These are phyloP conservation scores for Pisolithus albus DNA, from an alignment of 768 basidiomycete genomes.

Conservation along the genomic window DNA sequence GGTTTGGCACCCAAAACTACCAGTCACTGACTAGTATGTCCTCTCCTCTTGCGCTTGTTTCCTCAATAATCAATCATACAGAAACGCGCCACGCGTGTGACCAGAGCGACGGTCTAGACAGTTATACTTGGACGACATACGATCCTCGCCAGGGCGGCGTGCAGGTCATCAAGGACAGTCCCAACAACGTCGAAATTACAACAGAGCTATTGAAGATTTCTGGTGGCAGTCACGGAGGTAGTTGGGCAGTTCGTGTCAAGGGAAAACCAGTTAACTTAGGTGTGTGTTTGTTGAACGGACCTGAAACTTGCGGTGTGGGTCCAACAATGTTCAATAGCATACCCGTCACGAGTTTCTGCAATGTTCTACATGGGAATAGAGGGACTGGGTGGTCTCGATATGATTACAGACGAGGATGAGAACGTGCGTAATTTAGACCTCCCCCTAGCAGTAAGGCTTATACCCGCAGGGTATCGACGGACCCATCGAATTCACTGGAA, in stretches of 20 bases:
- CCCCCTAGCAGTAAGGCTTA: conserved; percentile 4
- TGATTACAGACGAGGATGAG: conserved; percentile 71
- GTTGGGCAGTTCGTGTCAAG: conserved; percentile 82
- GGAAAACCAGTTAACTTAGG: conserved; percentile 69
- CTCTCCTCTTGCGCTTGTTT: conserved; percentile 2
- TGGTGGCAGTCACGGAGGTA: conserved; percentile 76
- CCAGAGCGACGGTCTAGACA: conserved; percentile 72
- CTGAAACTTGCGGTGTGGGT: conserved; percentile 16
- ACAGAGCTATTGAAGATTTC: conserved; percentile 84
- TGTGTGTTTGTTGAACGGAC: conserved; percentile 18
- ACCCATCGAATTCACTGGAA: conserved; percentile 62
- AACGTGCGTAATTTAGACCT: conserved; percentile 43
- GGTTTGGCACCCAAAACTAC: conserved; percentile 88
- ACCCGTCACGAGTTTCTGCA: conserved; percentile 61
- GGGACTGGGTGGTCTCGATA: conserved; percentile 73
- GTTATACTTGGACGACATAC: conserved; percentile 84
- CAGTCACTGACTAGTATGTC: conserved; percentile 60
- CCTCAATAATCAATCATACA: conserved; percentile 22
- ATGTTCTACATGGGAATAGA: conserved; percentile 88
- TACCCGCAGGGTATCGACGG: conserved; percentile 62
- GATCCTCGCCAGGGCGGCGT: conserved; percentile 82
- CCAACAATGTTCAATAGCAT: conserved; percentile 19
- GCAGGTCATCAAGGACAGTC: conserved; percentile 73
- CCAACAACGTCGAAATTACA: conserved; percentile 80
- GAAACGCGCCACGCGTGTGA: conserved; percentile 84